These are phyloP conservation scores for Aspergillus nomiae DNA, from an alignment of 2,329 filamentous ascomycete species.

Conservation along the genomic window DNA sequence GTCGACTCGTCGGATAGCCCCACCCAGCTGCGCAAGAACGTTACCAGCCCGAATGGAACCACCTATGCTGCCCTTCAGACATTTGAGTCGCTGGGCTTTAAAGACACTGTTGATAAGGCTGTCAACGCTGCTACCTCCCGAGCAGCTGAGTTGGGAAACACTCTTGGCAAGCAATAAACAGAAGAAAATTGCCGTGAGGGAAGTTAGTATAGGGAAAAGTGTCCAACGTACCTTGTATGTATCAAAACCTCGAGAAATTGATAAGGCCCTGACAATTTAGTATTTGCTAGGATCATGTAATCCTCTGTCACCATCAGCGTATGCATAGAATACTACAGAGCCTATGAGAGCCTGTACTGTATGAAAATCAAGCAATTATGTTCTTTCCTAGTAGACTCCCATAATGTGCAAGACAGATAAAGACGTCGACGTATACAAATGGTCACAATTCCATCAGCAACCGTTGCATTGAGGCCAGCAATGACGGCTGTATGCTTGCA, in stretches of 20 bases:
- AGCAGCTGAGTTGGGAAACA: conserved; percentile 34
- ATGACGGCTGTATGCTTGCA: too few relatives aligned
- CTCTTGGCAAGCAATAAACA: conserved; percentile 20
- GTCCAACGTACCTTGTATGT: neutral
- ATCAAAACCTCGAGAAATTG: neutral
- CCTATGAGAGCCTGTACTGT: neutral
- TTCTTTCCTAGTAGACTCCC: neutral
- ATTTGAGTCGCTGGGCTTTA: conserved; percentile 32
- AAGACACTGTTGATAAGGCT: conserved; percentile 35
- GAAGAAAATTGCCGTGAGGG: neutral
- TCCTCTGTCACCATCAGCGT: neutral
- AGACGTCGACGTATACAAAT: too few relatives aligned
- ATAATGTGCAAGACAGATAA: neutral
- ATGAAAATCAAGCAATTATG: neutral
- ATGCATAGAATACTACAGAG: neutral
- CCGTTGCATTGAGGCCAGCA: too few relatives aligned
- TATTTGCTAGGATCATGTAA: neutral
- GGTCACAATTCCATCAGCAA: too few relatives aligned
- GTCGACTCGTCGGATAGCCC: conserved; percentile 33
- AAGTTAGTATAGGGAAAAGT: neutral
- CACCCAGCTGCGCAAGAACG: conserved; percentile 37
- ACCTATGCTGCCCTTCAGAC: conserved; percentile 36
- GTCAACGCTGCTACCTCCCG: conserved; percentile 34
- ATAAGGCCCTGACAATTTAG: neutral
- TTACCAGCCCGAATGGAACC: conserved; percentile 39